Base-by-base conservation (phyloP, 106 monocot genomes). In the Allium sativum region DNA sequence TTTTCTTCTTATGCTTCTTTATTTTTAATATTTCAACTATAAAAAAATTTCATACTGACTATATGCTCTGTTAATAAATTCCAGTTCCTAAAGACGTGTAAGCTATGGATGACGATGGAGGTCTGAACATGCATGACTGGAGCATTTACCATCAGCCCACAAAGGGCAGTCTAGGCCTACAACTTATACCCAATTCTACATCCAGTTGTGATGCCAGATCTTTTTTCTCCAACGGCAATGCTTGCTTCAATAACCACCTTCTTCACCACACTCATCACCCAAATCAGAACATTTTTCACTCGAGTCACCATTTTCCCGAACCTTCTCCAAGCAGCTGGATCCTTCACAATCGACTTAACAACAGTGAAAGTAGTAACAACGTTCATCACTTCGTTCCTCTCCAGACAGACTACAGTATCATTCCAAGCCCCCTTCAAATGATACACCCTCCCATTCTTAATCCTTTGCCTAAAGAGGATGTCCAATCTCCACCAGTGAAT, bases 51-150 rank as follows among this genome's bases (percentile, higher is more conserved):
- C 1, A 31, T 31, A 31, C 31, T 5, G 31, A 31, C 31, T 31
- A 31, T 31, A 31, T 31, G 2, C 31, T 31, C 31, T 31, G 31
- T 1, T 3, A 31, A 31, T 31, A 31, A 31, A 31, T 31, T 2
- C 5, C 31, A 31, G 31, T 31, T 31, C 1, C 31, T 31, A 31
- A 31, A 31, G 31, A 31, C 31, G 31, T 31, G 31, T 31, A 31
- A 31, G 31, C 31, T 7, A 92, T 92, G 92, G 87, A 92, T 53
- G 84, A 81, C 10, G 79, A 79, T 47, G 85, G 80, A 7, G 62
- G 70, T 9, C 53, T 86, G 55, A 81, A 74, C 45, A 67, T 75
- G 10, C 70, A 76, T 44, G 64, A 70, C 54, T 81, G 92, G 84
- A 72, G 77, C 20, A 21, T 41, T 18, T 87, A 67, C 70, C 74